Conservation (phyloP, 495 filamentous ascomycete species). For the Cryomyces antarcticus region DNA sequence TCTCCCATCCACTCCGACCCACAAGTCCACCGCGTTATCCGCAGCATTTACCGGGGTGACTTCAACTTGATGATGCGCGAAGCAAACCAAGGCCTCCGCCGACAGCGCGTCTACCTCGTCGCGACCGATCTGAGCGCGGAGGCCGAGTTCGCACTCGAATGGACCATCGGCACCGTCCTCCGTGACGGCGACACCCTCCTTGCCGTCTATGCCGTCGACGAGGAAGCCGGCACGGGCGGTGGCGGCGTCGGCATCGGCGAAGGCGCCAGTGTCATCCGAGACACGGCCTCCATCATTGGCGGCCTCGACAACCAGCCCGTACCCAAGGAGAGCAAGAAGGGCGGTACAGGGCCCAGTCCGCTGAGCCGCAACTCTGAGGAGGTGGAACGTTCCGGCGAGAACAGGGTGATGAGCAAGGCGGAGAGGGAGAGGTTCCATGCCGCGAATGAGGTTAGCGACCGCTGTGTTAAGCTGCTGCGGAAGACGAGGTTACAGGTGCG, state of each 20-base stretch:
- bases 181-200: conserved; percentile 86
- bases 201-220: conserved; percentile 77
- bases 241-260: conserved; percentile 31
- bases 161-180: conserved; percentile 91
- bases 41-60: conserved; percentile 76
- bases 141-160: conserved; percentile 83
- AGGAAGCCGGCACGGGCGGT: conserved; percentile 33
- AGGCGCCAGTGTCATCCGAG: conserved; percentile 46
- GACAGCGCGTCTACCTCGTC: conserved; percentile 73
- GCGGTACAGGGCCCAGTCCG: not conserved
- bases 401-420: conserved; percentile 18
- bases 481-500: conserved; percentile 82
- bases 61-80: conserved; percentile 52
- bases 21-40: conserved; percentile 55
- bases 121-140: conserved; percentile 87
- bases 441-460: conserved; percentile 52
- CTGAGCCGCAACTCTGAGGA: conserved; percentile 16
- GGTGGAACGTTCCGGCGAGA: conserved; percentile 23
- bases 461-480: conserved; percentile 62
- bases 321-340: not conserved
- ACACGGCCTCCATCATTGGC: conserved; percentile 32
- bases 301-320: conserved; percentile 8
- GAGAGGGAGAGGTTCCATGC: conserved; percentile 64
- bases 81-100: conserved; percentile 48
- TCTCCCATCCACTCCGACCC: conserved; percentile 61